Evolutionary conservation across 169 alveolate genomes (phyloP).

Genomic region (Theileria equi): DNA sequence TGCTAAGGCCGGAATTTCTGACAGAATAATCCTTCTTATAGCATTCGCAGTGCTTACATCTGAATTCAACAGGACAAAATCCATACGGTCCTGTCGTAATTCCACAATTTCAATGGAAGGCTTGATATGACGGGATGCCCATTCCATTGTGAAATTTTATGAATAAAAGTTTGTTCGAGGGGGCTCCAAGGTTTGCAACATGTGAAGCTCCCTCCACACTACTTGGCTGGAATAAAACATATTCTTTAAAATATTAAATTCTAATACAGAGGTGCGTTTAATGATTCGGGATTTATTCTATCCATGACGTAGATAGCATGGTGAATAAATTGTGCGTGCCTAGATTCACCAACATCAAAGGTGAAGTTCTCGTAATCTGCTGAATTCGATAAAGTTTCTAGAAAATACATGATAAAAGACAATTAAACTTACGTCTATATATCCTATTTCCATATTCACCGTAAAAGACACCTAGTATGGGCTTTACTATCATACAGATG

Average conservation of each 20-base stretch:
- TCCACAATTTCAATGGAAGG: slow-evolving; percentile 77
- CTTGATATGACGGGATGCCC: slow-evolving; percentile 67
- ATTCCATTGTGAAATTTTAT: slow-evolving; percentile 57
- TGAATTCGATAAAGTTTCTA: slow-evolving; percentile 50
- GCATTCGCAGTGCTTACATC: slow-evolving; percentile 93
- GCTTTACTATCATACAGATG: slow-evolving; percentile 68
- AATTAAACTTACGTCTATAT: slow-evolving; percentile 62
- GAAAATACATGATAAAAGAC: not conserved
- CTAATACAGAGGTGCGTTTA: slow-evolving; percentile 43
- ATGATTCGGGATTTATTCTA: slow-evolving; percentile 52
- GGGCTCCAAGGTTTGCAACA: not conserved
- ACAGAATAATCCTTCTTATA: slow-evolving; percentile 89
- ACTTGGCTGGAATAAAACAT: not conserved
- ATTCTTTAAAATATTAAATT: slow-evolving; percentile 4
- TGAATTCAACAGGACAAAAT: slow-evolving; percentile 84
- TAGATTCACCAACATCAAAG: slow-evolving; percentile 38
- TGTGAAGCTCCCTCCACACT: slow-evolving; percentile 3
- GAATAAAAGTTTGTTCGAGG: not conserved
- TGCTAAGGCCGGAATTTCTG: slow-evolving; percentile 96
- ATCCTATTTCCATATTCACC: slow-evolving; percentile 74
- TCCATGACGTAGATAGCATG: slow-evolving; percentile 59
- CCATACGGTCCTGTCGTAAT: slow-evolving; percentile 67
- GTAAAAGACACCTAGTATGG: slow-evolving; percentile 76
- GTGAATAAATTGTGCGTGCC: slow-evolving; percentile 52
- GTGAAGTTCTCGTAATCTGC: slow-evolving; percentile 29